Evolutionary conservation across 2,329 filamentous ascomycete species (phyloP), one percentile per base, ranked within the genome.

Genomic region (Colletotrichum lindemuthianum): DNA sequence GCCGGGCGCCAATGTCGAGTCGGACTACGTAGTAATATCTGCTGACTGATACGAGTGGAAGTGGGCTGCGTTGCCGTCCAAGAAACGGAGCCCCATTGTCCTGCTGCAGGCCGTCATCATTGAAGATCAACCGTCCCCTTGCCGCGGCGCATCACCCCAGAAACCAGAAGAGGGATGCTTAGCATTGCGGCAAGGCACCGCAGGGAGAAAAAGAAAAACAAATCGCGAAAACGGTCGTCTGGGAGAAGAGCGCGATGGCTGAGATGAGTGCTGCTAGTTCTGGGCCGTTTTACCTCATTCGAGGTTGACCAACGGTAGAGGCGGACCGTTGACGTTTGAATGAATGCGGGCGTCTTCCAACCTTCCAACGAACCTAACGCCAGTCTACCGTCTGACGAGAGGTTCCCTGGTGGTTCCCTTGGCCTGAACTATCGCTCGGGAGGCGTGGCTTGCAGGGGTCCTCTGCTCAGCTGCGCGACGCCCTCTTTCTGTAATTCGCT

Each of bases 381-480:
- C 24, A 24, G 24, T 24, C 24, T 5, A 3, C 24, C 24, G 24
- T 24, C 24, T 5, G 4, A 3, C 24, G 24, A 24, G 24, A 24
- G 24, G 24, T 24, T 5, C 24, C 24, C 24, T 44, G 52, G 37
- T 43, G 13, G 24, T 3, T 15, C 34, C 9, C 33, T 41, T 8
- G 58, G 51, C 24, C 41, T 48, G 59, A 60, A 65, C 61, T 65
- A 56, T 59, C 12, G 57, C 41, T 56, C 59, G 43, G 52, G 59
- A 66, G 53, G 63, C 63, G 49, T 64, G 59, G 54, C 52, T 49
- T 64, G 63, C 63, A 66, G 52, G 63, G 63, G 45, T 66, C 63
- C 45, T 12, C 11, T 48, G 59, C 53, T 63, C 63, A 66, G 63
- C 63, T 66, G 60, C 47, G 39, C 59, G 36, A 52, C 32, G 50